Conservation (phyloP, 164 flowering plant species). For the Piper longum region DNA sequence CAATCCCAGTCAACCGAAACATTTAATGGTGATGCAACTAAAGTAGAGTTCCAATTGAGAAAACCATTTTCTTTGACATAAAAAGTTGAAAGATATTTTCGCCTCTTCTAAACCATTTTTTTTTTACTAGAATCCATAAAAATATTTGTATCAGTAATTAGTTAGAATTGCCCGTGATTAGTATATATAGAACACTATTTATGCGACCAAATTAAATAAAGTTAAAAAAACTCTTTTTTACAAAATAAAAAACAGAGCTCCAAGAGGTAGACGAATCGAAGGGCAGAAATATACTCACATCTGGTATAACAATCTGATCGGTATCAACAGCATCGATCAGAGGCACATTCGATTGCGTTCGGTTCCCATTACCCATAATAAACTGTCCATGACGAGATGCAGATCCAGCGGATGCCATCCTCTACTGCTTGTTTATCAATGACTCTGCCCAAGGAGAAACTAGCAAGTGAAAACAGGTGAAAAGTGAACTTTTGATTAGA, state of each 20-base stretch:
- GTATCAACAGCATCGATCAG: slow-evolving; percentile 34
- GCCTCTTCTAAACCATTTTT: background rate
- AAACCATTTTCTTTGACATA: no score
- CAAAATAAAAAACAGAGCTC: background rate
- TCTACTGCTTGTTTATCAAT: background rate
- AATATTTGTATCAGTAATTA: no score
- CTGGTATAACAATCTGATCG: slow-evolving; percentile 59
- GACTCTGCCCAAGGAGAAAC: background rate
- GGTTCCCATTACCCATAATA: slow-evolving; percentile 35
- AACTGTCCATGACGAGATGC: slow-evolving; percentile 40
- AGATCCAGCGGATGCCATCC: background rate
- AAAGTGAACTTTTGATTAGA: no score
- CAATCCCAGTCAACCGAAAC: no score
- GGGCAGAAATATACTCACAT: slow-evolving; percentile 26
- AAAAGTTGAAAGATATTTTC: no score
- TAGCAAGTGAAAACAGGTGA: no score
- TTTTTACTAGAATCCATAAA: background rate
- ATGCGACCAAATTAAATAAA: background rate
- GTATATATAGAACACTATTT: no score
- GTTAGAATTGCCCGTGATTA: background rate
- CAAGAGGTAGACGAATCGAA: background rate
- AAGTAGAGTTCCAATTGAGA: no score
- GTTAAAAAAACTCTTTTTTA: background rate
- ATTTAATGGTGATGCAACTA: no score
- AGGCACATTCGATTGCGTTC: slow-evolving; percentile 29